Conservation (phyloP, 1,284 basidiomycete species). For the Rhodotorula sp. region DNA sequence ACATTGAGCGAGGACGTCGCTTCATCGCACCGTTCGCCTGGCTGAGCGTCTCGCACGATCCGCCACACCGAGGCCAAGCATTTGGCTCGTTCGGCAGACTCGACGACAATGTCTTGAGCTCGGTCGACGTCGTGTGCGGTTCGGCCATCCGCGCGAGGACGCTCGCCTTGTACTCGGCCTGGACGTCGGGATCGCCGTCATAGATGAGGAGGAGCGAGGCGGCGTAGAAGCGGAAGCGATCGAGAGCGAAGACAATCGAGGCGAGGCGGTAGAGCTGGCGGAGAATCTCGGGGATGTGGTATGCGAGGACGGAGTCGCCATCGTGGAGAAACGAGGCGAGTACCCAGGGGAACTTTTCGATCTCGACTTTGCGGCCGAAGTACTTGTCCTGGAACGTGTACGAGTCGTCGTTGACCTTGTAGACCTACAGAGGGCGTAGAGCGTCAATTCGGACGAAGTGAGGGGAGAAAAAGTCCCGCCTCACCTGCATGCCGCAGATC, state of each 20-base stretch:
- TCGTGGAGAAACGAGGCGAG: conserved; percentile 82
- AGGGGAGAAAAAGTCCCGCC: conserved; percentile 45
- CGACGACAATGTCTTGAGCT: conserved; percentile 29
- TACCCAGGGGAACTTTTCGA: conserved; percentile 78
- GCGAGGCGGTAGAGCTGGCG: conserved; percentile 93
- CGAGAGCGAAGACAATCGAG: conserved; percentile 78
- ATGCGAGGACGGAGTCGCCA: conserved; percentile 75
- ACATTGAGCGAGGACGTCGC: conserved; percentile 16
- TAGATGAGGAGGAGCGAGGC: conserved; percentile 96
- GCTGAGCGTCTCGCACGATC: not conserved
- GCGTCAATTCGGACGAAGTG: not conserved
- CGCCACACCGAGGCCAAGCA: conserved; percentile 9
- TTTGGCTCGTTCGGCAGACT: conserved; percentile 25
- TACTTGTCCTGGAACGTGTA: conserved; percentile 98
- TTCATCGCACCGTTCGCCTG: conserved; percentile 12
- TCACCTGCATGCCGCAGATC: conserved; percentile 98
- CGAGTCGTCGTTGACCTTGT: conserved; percentile 75
- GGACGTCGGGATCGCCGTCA: conserved; percentile 86
- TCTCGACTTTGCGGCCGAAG: conserved; percentile 81
- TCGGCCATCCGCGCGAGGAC: conserved; percentile 22
- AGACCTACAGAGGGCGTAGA: conserved; percentile 64
- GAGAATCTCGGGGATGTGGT: conserved; percentile 88
- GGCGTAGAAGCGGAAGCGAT: conserved; percentile 96
- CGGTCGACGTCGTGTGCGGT: conserved; percentile 41
- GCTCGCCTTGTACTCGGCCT: conserved; percentile 52